phyloP scores from a whole-genome alignment of 2,329 filamentous ascomycete species.

The Dryadomyces quercivorus region DNA sequence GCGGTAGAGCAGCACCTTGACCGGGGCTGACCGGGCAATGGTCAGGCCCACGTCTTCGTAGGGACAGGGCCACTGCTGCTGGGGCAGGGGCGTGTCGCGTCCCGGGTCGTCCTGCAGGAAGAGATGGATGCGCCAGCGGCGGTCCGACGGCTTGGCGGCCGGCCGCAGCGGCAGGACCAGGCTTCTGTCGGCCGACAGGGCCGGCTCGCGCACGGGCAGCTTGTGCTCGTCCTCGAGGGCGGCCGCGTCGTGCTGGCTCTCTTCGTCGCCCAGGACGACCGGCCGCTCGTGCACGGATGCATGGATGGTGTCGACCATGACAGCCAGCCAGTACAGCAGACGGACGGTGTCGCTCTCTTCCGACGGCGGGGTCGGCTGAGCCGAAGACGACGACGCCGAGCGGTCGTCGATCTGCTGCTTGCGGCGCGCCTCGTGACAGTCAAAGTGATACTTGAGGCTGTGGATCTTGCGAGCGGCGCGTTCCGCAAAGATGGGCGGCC shows the following conservation, averaged over 20 bases:
- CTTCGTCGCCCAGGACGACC: slow-evolving; percentile 26
- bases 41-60: slow-evolving; percentile 36
- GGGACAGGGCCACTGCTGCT: slow-evolving; percentile 38
- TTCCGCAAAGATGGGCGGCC: slow-evolving; percentile 23
- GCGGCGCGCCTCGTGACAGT: slow-evolving; percentile 12
- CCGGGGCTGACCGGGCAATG: slow-evolving; percentile 39
- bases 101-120: slow-evolving; percentile 23
- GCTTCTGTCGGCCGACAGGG: neutral
- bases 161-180: neutral
- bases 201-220: neutral
- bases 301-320: slow-evolving; percentile 47
- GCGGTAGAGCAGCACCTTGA: slow-evolving; percentile 47
- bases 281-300: slow-evolving; percentile 34
- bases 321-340: slow-evolving; percentile 43
- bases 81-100: slow-evolving; percentile 1
- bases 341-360: slow-evolving; percentile 31
- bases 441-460: slow-evolving; percentile 22
- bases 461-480: slow-evolving; percentile 26
- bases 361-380: neutral
- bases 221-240: slow-evolving; percentile 11
- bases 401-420: slow-evolving; percentile 7
- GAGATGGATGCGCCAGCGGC: slow-evolving; percentile 20
- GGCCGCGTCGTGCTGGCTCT: slow-evolving; percentile 24
- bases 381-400: neutral
- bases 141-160: too few relatives aligned